A percentile compares a stretch with the other conserved stretches of the same genome.
These are phyloP conservation scores for Penicillium sclerotiorum DNA, from an alignment of 2,329 filamentous ascomycete genomes.

Conservation along the genomic window DNA sequence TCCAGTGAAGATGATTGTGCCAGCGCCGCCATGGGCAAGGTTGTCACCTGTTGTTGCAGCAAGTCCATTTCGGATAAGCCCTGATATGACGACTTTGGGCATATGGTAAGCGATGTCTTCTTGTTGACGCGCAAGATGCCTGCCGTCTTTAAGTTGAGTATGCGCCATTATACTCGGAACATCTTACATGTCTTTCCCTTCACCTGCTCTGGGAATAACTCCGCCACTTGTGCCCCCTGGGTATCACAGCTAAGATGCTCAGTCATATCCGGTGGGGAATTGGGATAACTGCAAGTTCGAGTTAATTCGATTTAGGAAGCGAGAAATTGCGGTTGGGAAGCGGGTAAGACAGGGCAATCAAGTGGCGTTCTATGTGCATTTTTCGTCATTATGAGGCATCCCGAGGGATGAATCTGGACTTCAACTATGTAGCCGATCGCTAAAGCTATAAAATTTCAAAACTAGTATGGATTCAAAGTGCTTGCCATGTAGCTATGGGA, in stretches of 20 bases:
- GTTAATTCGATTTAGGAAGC: no score
- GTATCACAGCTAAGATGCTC: constrained; percentile 23
- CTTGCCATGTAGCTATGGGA: neutral
- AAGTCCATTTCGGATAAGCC: constrained; percentile 26
- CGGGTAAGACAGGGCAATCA: neutral
- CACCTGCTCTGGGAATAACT: constrained; percentile 31
- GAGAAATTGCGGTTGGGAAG: constrained; percentile 10
- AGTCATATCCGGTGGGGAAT: constrained; percentile 8
- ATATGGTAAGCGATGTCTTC: no score
- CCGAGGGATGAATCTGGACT: neutral
- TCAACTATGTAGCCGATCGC: no score
- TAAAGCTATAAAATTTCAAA: no score
- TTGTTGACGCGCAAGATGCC: no score
- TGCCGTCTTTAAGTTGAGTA: no score
- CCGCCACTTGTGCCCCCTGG: constrained; percentile 34
- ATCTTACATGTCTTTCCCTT: constrained; percentile 35
- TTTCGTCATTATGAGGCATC: constrained; percentile 24
- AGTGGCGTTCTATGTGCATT: no score
- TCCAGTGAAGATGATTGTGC: constrained; percentile 32
- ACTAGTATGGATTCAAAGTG: neutral
- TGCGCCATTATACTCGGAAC: neutral
- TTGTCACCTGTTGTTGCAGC: constrained; percentile 30
- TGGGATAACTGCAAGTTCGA: no score
- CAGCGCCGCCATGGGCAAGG: constrained; percentile 30
- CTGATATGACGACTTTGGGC: constrained; percentile 24